A percentile compares a stretch with the other conserved stretches of the same genome.
phyloP scores from a whole-genome alignment of 1,284 basidiomycete species.

The Cryptococcus depauperatus region DNA sequence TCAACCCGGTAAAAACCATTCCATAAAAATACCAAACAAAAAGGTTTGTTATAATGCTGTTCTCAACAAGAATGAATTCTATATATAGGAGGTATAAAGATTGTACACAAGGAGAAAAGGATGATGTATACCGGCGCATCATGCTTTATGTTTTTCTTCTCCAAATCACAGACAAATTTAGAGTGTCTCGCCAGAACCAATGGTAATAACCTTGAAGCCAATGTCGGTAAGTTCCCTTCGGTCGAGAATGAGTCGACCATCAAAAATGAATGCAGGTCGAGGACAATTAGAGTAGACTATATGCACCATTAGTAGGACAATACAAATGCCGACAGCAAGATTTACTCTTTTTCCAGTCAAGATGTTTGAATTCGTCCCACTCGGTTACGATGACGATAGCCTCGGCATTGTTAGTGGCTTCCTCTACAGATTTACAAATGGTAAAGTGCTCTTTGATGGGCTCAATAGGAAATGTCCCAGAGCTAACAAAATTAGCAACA shows the following conservation, averaged over 20 bases:
- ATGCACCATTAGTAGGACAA: background rate
- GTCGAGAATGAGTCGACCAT: conserved; percentile 62
- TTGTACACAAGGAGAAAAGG: background rate
- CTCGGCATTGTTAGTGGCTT: conserved; percentile 82
- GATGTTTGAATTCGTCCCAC: conserved; percentile 89
- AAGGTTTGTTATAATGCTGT: conserved; percentile 1
- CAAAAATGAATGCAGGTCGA: conserved; percentile 94
- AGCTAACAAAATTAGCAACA: conserved; percentile 20
- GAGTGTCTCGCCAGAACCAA: conserved; percentile 43
- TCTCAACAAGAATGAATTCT: background rate
- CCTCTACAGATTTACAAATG: conserved; percentile 66
- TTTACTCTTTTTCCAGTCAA: conserved; percentile 65
- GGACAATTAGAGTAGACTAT: conserved; percentile 79
- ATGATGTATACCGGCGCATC: background rate
- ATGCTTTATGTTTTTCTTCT: background rate
- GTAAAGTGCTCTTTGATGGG: conserved; percentile 73
- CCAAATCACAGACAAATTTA: too few species aligned
- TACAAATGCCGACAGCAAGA: background rate
- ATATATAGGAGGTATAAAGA: background rate
- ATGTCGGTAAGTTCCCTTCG: conserved; percentile 69
- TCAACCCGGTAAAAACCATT: background rate
- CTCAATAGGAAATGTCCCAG: conserved; percentile 39
- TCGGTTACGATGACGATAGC: conserved; percentile 84
- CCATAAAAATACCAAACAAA: conserved; percentile 2
- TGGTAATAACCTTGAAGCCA: conserved; percentile 74